A percentile compares a stretch with the other conserved stretches of the same genome.
Evolutionary conservation across 1,139 yeast genomes (phyloP).

Genomic region (Yamadazyma blattariae): DNA sequence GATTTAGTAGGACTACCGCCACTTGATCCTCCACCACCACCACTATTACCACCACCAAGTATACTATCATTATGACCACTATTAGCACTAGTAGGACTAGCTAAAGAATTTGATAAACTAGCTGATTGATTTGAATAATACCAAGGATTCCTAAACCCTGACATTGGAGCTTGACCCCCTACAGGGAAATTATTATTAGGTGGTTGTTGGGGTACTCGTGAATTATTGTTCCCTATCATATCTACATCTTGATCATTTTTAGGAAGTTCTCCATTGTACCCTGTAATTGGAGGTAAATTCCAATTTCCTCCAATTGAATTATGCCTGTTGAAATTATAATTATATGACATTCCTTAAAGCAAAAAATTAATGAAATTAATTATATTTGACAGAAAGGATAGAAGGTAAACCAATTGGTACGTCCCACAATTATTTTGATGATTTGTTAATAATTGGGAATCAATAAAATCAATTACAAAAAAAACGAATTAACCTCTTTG

Average conservation of each 20-base stretch:
- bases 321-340: slow-evolving; percentile 21
- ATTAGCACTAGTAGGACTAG: slow-evolving; percentile 13
- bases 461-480: too few species aligned
- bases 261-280: slow-evolving; percentile 7
- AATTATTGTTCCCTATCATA: neutral
- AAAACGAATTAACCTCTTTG: too few species aligned
- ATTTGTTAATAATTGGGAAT: neutral
- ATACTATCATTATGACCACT: neutral
- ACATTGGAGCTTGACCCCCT: slow-evolving; percentile 10
- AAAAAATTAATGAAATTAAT: neutral
- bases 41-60: too few species aligned
- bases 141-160: slow-evolving; percentile 49
- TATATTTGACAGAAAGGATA: neutral
- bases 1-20: slow-evolving; percentile 28
- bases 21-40: neutral
- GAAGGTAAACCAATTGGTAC: too few species aligned
- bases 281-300: slow-evolving; percentile 19
- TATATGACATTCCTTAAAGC: slow-evolving; percentile 2
- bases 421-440: neutral
- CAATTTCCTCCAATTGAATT: slow-evolving; percentile 45
- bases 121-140: slow-evolving; percentile 25
- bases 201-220: neutral
- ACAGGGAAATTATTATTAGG: neutral
- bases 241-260: neutral
- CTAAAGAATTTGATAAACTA: slow-evolving; percentile 21